Evolutionary conservation across 495 filamentous ascomycete genomes (phyloP), one percentile per base, ranked within the genome.

Genomic region (Pseudevernia furfuracea): DNA sequence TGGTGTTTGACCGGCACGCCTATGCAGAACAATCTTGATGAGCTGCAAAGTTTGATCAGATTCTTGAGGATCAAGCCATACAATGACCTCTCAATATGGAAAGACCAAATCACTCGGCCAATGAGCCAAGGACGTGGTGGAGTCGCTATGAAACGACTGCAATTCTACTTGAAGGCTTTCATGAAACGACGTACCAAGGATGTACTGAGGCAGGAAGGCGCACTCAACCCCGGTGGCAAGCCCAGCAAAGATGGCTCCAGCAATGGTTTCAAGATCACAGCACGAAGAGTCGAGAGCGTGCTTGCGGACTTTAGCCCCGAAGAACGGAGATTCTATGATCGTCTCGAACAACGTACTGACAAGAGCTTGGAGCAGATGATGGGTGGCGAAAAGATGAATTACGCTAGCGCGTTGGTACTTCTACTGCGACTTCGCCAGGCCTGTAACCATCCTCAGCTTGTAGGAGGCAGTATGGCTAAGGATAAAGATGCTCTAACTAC

Each of bases 111-210:
- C 64, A 91, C 87, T 38, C 74, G 78, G 23, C 94, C 93, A 14
- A 84, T 98, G 81, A 90, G 89, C 73, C 88, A 89, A 60, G 90
- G 90, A 4, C 85, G 87, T 49, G 95, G 92, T 21, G 87, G 87
- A 48, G 81, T 96, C 59, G 93, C 93, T n/a, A 93, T 98, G 70
- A 82, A 87, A 66, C 85, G 94, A 12, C 78, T 98, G 43, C 90
- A 95, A 64, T 79, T 85, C 60, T 84, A 91, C 55, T 75, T 98
- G n/a, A 89, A 87, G 49, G 90, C 89, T 49, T 92, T 96, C 74
- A 97, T 97, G 95, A 92, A 97, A 76, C 86, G 94, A 15, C 86
- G 94, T 39, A 96, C 91, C 25, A 98, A 98, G 75, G 94, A 97
- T 59, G 88, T 97, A 17, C 75, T 98, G 58, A 96, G 91, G 73